phyloP scores from a whole-genome alignment of 108 stramenopile genomes.

The Nitzschia sp. region DNA sequence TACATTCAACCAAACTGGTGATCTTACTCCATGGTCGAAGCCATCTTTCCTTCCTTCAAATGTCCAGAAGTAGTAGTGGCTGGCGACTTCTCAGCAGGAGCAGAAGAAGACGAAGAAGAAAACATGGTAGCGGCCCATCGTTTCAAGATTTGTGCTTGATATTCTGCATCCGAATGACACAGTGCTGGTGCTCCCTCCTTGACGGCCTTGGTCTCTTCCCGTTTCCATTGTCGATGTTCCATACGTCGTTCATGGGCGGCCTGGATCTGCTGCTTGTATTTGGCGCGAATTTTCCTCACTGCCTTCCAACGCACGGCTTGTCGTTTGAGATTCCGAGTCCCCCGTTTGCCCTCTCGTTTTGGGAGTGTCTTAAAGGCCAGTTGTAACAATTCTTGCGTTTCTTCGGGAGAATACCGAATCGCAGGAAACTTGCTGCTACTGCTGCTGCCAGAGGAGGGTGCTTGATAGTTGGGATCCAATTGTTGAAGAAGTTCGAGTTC shows the following conservation, averaged over 20 bases:
- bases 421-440: conserved; percentile 51
- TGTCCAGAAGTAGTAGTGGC: background rate
- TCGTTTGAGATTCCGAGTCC: conserved; percentile 69
- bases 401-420: conserved; percentile 76
- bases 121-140: conserved; percentile 45
- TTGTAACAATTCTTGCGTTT: conserved; percentile 75
- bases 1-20: no score
- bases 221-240: conserved; percentile 58
- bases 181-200: conserved; percentile 46
- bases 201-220: conserved; percentile 42
- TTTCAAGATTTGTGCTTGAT: conserved; percentile 64
- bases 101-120: no score
- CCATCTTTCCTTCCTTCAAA: background rate
- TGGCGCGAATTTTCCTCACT: conserved; percentile 55
- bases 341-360: conserved; percentile 68
- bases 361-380: conserved; percentile 77
- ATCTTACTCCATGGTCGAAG: background rate
- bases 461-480: background rate
- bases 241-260: conserved; percentile 64
- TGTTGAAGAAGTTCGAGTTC: conserved; percentile 25
- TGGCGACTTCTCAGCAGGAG: background rate
- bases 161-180: conserved; percentile 49
- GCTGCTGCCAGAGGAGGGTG: conserved; percentile 10
- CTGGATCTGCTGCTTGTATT: conserved; percentile 58
- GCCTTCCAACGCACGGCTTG: conserved; percentile 58